Evolutionary conservation across 805 yeast species (phyloP), one percentile per base, ranked within the genome.

Genomic region (Ogataea thermomethanolica): DNA sequence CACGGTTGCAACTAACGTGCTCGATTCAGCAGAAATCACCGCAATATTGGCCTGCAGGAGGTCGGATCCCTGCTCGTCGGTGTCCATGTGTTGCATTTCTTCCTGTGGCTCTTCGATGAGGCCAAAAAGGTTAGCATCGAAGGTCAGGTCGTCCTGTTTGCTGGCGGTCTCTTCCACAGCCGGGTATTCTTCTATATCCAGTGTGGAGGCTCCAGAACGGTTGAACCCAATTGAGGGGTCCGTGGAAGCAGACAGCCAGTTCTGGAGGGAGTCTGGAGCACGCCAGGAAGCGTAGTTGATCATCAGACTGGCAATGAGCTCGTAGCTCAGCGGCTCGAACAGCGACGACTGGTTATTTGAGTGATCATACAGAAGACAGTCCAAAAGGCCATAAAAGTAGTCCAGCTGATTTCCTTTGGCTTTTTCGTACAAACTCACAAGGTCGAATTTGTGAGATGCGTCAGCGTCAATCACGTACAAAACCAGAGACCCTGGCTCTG

Each of bases 81-180:
- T 33, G 33, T 21, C 24, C 41, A 13, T 24, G 30, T 26, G 24
- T 38, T 33, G 4, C 22, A 12, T 21, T 39, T 47, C n/a, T 43
- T 48, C 17, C 25, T 52, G 41, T 1, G 63, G 60, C 11, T 59
- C 64, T 30, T 56, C 51, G 8, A 59, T 53, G 35, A 58, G 56
- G 1, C 64, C 64, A 45, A 60, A 58, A 22, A 60, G 55, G 17
- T 51, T 56, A 4, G 54, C 42, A 25, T 60, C 63, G 31, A 54
- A 48, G 8, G 49, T 51, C 9, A 41, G 28, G 17, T 50, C 54
- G 21, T 48, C 49, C 7, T 46, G 45, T 25, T 45, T 46, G 29
- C 46, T 49, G 25, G 35, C 33, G 9, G 38, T 12, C 2, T 43
- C 44, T 7, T 27, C 29, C 3, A 42, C 49, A 13, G 32, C 36